Base-by-base conservation (phyloP, 352 stramenopile species). In the Pythium coloratum region DNA sequence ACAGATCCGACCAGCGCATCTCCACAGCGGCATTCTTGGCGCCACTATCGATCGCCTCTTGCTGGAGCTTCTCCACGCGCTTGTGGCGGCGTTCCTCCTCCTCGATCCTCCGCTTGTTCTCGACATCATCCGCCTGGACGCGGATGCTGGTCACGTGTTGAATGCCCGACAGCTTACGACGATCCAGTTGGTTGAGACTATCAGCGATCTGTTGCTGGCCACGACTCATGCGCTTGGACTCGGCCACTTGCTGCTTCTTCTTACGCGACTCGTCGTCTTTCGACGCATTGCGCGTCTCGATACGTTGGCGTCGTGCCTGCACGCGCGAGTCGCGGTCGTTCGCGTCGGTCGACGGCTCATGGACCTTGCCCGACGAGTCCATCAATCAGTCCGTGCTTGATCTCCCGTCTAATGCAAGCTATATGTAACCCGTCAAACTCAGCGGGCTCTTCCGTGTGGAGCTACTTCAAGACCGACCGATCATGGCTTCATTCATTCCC, bases 11-110 rank as follows among this genome's bases (percentile, higher is more conserved):
- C 91, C 91, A 97, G 14, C 88, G 82, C 91, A 98, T 97, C 75
- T 98, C 95, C 7, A 98, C 89, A 0, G 89, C 89, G 3, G 91
- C 95, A 60, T 98, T 98, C 59, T 95, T 90, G 49, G 96, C 88
- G 13, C 89, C 89, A 30, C 81, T 96, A 2, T 81, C 76, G 26
- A 98, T 84, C 12, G 94, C 90, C 71, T 98, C 95, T 59, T 98
- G 91, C 70, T 98, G 94, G 16, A 97, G 71, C 55, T 82, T 82
- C 66, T 87, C 85, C 16, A 97, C 82, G 28, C 91, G 88, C 55
- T 77, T 75, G 62, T 97, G 90, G 5, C 91, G 88, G 12, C 85
- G 84, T 55, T 96, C 81, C 53, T 98, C 95, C 67, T 98, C 95
- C 9, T 93, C 79, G 2, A 98, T 85, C 7, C 95, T 89, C 1